These are phyloP conservation scores for Blepharisma undulans DNA, from an alignment of 169 alveolate species.

Conservation along the genomic window DNA sequence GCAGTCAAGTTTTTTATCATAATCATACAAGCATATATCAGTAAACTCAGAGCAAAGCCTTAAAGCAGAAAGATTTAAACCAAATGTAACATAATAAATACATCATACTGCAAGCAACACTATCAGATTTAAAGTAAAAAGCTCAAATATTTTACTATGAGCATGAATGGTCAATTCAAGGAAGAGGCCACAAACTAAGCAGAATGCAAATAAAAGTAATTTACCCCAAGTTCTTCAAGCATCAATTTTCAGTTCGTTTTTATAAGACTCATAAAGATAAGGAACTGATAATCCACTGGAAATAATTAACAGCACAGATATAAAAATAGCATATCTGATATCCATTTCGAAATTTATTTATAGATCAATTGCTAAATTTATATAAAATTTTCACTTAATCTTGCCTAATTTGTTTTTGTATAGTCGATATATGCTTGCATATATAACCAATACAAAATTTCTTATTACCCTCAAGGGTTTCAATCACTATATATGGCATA, in stretches of 20 bases:
- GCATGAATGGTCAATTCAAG: not conserved
- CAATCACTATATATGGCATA: no score
- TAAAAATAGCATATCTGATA: not conserved
- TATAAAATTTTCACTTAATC: not conserved
- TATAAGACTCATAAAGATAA: not conserved
- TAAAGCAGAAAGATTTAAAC: not conserved
- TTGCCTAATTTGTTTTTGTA: no score
- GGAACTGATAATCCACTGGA: not conserved
- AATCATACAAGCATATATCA: not conserved
- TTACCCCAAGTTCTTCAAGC: not conserved
- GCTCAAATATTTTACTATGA: not conserved
- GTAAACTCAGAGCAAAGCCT: not conserved
- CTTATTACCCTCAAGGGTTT: no score
- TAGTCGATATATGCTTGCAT: no score
- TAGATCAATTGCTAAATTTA: not conserved
- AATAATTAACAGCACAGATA: not conserved
- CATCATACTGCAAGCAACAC: not conserved
- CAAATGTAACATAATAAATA: not conserved
- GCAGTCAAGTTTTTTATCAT: not conserved
- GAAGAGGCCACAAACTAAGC: not conserved
- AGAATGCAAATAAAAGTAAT: not conserved
- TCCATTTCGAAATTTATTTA: not conserved
- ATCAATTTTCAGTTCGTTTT: not conserved
- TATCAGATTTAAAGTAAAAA: not conserved
- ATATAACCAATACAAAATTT: no score